Evolutionary conservation across 257 asterid genomes (phyloP).

Genomic region (Knoxia roxburghii): DNA sequence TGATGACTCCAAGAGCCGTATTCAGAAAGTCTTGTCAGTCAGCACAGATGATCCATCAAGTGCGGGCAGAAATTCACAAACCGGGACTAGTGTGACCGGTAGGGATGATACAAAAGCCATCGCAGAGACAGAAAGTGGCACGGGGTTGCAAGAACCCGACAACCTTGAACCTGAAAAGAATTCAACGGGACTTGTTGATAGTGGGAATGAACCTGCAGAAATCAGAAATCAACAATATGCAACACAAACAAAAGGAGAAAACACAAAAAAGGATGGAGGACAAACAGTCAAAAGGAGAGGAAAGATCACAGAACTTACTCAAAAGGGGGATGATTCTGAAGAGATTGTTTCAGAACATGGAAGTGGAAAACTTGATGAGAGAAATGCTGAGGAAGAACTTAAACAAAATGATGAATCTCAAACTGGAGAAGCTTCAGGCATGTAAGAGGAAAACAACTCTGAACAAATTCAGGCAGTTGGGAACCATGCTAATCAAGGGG

Average conservation of each 20-base stretch:
- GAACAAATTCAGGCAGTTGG: not conserved
- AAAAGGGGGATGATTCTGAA: conserved; percentile 15
- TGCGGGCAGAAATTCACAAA: conserved; percentile 15
- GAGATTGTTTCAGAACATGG: conserved; percentile 5
- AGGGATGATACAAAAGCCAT: not conserved
- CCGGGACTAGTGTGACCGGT: not conserved
- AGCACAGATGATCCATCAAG: conserved; percentile 28
- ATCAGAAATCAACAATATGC: conserved; percentile 2
- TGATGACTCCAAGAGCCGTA: conserved; percentile 31
- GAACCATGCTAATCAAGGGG: conserved; percentile 6
- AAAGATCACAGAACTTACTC: conserved; percentile 15
- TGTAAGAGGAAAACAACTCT: conserved; percentile 6
- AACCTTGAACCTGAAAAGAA: conserved; percentile 7
- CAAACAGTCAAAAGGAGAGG: conserved; percentile 7
- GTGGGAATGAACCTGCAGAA: conserved; percentile 8
- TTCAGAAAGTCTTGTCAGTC: conserved; percentile 26
- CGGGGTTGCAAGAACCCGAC: conserved; percentile 1
- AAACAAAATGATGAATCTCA: not conserved
- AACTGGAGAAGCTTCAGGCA: conserved; percentile 11
- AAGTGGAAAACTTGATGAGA: not conserved
- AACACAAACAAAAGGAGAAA: conserved; percentile 17
- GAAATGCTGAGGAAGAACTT: conserved; percentile 1
- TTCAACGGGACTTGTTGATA: conserved; percentile 7
- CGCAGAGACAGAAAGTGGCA: not conserved
- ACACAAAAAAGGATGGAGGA: conserved; percentile 10